These are phyloP conservation scores for Tephrocybe sp. DNA, from an alignment of 768 basidiomycete genomes.

Conservation along the genomic window DNA sequence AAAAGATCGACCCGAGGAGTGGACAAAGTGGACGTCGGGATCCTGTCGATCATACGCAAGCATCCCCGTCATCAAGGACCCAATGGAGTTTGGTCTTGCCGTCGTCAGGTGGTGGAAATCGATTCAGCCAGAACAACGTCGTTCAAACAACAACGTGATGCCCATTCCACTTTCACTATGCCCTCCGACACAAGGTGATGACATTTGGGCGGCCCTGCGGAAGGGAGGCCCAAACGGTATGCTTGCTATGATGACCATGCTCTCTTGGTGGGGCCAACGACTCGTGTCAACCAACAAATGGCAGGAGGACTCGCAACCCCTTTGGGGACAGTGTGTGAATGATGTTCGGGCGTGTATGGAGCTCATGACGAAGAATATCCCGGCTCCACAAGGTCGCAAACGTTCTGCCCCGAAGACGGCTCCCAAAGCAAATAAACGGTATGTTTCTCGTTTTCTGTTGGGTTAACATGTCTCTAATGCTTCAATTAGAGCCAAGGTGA, in stretches of 20 bases:
- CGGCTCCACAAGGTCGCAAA: neutral
- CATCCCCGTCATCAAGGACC: conserved; percentile 8
- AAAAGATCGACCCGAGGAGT: conserved; percentile 12
- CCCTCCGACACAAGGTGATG: no score
- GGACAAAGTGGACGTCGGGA: conserved; percentile 14
- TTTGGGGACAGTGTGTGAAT: conserved; percentile 6
- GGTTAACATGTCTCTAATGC: no score
- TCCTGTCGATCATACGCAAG: conserved; percentile 2
- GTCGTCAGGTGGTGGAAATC: conserved; percentile 16
- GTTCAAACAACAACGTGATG: neutral
- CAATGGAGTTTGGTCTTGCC: conserved; percentile 14
- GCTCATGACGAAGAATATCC: neutral
- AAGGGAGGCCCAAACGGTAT: conserved; percentile 14
- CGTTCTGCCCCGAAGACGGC: no score
- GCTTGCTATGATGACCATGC: conserved; percentile 4
- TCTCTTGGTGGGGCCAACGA: conserved; percentile 14
- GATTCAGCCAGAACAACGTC: conserved; percentile 13
- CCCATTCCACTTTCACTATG: neutral
- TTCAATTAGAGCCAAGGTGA: no score
- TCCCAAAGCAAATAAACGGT: no score
- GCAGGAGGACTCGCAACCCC: conserved; percentile 2
- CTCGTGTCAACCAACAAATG: neutral
- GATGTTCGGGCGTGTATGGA: conserved; percentile 5
- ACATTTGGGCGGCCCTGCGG: conserved; percentile 5
- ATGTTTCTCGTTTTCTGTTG: no score